These are phyloP conservation scores for Vaccinium myrtillus DNA, from an alignment of 148 eudicot species.

Conservation along the genomic window DNA sequence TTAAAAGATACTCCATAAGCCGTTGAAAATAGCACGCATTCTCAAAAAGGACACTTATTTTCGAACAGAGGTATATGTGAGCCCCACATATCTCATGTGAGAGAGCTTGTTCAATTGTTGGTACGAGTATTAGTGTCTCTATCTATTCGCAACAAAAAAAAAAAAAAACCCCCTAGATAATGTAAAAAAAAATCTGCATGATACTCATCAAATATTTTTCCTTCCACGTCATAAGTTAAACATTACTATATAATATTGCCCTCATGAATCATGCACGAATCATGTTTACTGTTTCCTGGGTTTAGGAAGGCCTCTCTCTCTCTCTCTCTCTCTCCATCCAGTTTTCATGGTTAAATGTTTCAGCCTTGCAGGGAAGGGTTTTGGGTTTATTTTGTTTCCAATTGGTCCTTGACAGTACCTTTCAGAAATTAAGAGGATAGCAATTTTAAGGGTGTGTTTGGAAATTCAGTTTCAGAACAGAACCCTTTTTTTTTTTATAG, in stretches of 20 bases:
- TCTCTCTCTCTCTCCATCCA: neutral
- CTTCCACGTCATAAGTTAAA: neutral
- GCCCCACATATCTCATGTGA: too few species aligned
- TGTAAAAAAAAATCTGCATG: too few species aligned
- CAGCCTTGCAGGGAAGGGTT: neutral
- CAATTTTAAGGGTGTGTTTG: neutral
- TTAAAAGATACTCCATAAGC: too few species aligned
- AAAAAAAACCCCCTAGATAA: too few species aligned
- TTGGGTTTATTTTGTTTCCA: neutral
- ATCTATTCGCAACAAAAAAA: too few species aligned
- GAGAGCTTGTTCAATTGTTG: too few species aligned
- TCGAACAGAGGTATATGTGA: too few species aligned
- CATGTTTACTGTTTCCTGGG: neutral
- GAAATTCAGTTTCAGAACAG: neutral
- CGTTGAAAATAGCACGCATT: too few species aligned
- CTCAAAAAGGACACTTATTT: too few species aligned
- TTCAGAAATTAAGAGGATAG: neutral
- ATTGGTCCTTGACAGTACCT: neutral
- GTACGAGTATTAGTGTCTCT: too few species aligned
- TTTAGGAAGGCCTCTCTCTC: neutral
- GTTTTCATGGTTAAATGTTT: neutral
- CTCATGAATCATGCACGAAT: neutral
- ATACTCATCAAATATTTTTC: neutral
- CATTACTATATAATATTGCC: neutral
- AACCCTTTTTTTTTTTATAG: too few species aligned